A percentile compares a stretch with the other conserved stretches of the same genome.
These are phyloP conservation scores for Wickerhamiella occidentalis DNA, from an alignment of 805 yeast genomes.

Conservation along the genomic window DNA sequence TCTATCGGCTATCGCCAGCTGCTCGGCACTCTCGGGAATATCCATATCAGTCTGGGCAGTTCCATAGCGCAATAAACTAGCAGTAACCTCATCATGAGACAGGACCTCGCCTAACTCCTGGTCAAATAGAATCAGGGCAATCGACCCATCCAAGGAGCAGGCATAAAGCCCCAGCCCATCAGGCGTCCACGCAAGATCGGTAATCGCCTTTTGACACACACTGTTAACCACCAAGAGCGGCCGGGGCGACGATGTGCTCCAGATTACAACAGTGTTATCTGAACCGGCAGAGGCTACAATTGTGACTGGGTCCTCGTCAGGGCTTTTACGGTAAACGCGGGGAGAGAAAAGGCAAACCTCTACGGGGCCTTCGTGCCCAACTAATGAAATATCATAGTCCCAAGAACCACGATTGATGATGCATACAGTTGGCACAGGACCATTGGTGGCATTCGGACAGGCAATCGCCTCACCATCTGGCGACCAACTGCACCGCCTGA, in stretches of 20 bases:
- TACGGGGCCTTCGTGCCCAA: slow-evolving; percentile 61
- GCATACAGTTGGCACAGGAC: slow-evolving; percentile 50
- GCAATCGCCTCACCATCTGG: slow-evolving; percentile 65
- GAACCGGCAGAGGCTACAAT: slow-evolving; percentile 94
- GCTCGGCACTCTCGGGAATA: slow-evolving; percentile 79
- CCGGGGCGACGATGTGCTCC: slow-evolving; percentile 68
- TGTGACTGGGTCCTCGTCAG: slow-evolving; percentile 29
- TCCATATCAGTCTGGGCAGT: slow-evolving; percentile 73
- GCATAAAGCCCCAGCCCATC: slow-evolving; percentile 62
- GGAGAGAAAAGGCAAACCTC: slow-evolving; percentile 50
- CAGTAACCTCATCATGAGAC: slow-evolving; percentile 53
- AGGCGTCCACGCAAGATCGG: slow-evolving; percentile 84
- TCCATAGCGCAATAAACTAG: slow-evolving; percentile 71
- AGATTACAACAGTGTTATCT: slow-evolving; percentile 73
- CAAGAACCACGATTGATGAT: slow-evolving; percentile 53
- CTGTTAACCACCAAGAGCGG: slow-evolving; percentile 76
- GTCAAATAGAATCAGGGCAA: slow-evolving; percentile 50
- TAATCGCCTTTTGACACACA: slow-evolving; percentile 61
- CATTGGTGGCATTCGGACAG: slow-evolving; percentile 56
- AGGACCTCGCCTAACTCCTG: slow-evolving; percentile 36
- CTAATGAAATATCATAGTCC: slow-evolving; percentile 49
- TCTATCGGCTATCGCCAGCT: slow-evolving; percentile 55
- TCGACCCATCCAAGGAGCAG: slow-evolving; percentile 75
- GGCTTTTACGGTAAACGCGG: slow-evolving; percentile 24
- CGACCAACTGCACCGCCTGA: slow-evolving; percentile 59